Conservation (phyloP, 2,329 filamentous ascomycete species). For the Myriosclerotinia scirpicola region DNA sequence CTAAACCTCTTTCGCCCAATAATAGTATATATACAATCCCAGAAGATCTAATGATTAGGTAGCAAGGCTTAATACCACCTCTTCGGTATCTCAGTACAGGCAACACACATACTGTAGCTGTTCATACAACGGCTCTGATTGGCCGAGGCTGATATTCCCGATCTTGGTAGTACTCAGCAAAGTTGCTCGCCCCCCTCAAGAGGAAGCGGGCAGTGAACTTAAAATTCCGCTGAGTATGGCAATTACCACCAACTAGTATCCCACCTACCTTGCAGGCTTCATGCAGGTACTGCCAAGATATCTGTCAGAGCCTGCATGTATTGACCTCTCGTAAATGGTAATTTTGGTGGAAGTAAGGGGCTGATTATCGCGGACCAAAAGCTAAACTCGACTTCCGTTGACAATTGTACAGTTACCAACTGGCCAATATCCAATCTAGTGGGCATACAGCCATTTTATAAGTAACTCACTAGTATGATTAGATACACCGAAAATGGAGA, state of each 20-base stretch:
- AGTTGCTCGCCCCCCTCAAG: background rate
- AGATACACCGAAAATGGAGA: background rate
- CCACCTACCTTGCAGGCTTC: background rate
- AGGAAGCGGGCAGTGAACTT: background rate
- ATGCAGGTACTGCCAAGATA: background rate
- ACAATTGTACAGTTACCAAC: background rate
- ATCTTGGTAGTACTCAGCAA: background rate
- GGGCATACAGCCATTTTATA: background rate
- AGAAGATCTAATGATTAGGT: background rate
- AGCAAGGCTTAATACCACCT: background rate
- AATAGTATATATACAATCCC: background rate
- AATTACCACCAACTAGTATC: too few relatives aligned
- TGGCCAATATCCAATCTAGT: background rate
- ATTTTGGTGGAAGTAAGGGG: background rate
- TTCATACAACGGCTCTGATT: background rate
- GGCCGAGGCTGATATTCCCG: background rate
- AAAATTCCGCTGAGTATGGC: background rate
- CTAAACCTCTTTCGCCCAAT: background rate
- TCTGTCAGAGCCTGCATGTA: background rate
- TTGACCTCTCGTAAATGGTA: background rate
- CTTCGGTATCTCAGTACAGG: background rate
- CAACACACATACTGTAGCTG: background rate
- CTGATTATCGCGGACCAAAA: background rate
- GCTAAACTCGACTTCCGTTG: background rate
- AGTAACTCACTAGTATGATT: background rate